Evolutionary conservation across 768 basidiomycete genomes (phyloP), one percentile per base, ranked within the genome.

Genomic region (Suillus plorans): DNA sequence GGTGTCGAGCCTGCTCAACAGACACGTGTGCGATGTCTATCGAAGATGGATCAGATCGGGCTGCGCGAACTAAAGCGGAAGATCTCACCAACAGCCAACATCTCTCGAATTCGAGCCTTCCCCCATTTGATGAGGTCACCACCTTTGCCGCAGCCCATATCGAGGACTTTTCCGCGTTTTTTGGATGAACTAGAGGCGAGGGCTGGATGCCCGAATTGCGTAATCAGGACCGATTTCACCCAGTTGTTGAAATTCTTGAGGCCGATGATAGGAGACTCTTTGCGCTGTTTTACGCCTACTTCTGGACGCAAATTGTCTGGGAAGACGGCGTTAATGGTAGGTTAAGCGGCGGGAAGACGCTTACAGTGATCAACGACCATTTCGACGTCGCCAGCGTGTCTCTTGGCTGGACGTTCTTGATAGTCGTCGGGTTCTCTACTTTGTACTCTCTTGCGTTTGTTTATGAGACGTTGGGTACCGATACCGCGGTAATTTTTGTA

Each of bases 231-330:
- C 12, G 94, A 95, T 77, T 99, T 99, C 70, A 99, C 91, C 97
- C 97, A 99, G 80, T 99, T 99, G 80, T 99, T 99, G 80, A 99
- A 99, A 74, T 85, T 91, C 77, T 97, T 98, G 62, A 99, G 85
- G 44, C 97, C 97, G 62, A 97, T 94, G 70, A 99, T 99, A 50
- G 95, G 94, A 7, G 96, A 98, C 20, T 91, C 87, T 68, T 85
- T 84, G 39, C 97, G 92, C 71, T 91, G 88, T 12, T 87, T 82
- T 37, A 94, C 86, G 63, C 94, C 95, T 12, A 97, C 91, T 65
- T 99, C 95, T 7, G 95, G 95, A 13, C 97, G 87, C 16, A 87
- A 84, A 76, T 99, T 99, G 78, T 99, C 97, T 97, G 68, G 53
- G 41, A 25, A 65, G 41, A 9, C 34, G 62, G 66, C 50, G 60